A percentile compares a stretch with the other conserved stretches of the same genome.
These are phyloP conservation scores for Lepidium africanum DNA, from an alignment of 345 rosid genomes.

Conservation along the genomic window DNA sequence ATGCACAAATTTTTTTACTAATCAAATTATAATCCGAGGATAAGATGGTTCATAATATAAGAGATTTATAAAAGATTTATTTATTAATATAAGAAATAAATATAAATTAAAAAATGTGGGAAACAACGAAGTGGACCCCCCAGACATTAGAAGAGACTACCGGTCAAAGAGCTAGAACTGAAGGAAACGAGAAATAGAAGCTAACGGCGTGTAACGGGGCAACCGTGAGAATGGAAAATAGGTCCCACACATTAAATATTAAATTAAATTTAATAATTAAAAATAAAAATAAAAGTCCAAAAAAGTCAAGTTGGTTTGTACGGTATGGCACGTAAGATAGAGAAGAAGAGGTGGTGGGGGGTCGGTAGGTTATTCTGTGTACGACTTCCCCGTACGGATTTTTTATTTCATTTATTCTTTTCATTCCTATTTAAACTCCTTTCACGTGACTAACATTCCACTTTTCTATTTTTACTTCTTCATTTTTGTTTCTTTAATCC, in stretches of 20 bases:
- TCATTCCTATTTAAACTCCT: constrained; percentile 8
- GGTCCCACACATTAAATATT: not conserved
- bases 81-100: not conserved
- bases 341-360: not conserved
- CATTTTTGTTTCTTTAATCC: not conserved
- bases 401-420: not conserved
- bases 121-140: too few species aligned
- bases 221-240: not conserved
- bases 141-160: too few species aligned
- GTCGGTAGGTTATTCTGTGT: constrained; percentile 17
- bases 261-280: not conserved
- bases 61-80: too few species aligned
- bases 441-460: constrained; percentile 18
- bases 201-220: constrained; percentile 16
- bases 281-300: not conserved
- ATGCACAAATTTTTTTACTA: not conserved
- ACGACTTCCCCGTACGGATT: constrained; percentile 25
- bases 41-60: not conserved
- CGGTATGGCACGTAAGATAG: constrained; percentile 29
- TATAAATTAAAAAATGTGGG: too few species aligned
- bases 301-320: constrained; percentile 27
- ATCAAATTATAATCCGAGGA: not conserved
- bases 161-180: too few species aligned
- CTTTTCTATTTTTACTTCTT: not conserved
- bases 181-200: not conserved